Evolutionary conservation across 75 land plant species (phyloP).

Genomic region (Larix kaempferi): DNA sequence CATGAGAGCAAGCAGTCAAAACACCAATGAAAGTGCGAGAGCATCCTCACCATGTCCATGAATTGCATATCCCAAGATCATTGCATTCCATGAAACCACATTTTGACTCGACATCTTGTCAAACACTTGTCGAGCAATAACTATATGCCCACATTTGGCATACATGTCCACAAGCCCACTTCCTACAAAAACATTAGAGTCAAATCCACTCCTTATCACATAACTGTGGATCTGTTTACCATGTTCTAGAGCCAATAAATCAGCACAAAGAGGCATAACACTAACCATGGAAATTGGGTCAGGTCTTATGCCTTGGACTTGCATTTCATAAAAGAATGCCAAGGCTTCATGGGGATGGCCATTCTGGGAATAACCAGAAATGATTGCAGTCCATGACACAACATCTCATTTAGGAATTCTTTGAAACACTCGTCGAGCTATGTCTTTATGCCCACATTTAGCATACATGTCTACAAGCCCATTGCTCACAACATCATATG

Average conservation of each 20-base stretch:
- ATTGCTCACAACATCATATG: no score
- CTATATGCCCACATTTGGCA: conserved; percentile 13
- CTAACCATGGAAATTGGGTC: conserved; percentile 20
- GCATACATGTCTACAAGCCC: no score
- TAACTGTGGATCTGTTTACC: conserved; percentile 28
- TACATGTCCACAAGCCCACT: conserved; percentile 22
- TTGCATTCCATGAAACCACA: conserved; percentile 27
- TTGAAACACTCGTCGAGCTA: no score
- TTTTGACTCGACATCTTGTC: conserved; percentile 12
- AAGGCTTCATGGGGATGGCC: conserved; percentile 26
- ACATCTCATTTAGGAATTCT: conserved; percentile 10
- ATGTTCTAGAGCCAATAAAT: background rate
- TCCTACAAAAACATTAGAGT: conserved; percentile 7
- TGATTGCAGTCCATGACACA: conserved; percentile 41
- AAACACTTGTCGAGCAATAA: conserved; percentile 11
- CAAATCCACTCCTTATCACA: conserved; percentile 20
- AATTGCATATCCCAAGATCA: conserved; percentile 10
- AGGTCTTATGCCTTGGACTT: conserved; percentile 1
- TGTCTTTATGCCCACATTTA: no score
- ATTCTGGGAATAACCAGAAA: conserved; percentile 35
- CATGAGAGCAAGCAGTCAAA: conserved; percentile 19
- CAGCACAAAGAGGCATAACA: conserved; percentile 15
- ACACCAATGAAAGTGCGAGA: conserved; percentile 9
- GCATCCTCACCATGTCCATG: conserved; percentile 18
- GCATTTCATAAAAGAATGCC: conserved; percentile 21